phyloP scores from a whole-genome alignment of 2,329 filamentous ascomycete species.

The Cladosporium velox region DNA sequence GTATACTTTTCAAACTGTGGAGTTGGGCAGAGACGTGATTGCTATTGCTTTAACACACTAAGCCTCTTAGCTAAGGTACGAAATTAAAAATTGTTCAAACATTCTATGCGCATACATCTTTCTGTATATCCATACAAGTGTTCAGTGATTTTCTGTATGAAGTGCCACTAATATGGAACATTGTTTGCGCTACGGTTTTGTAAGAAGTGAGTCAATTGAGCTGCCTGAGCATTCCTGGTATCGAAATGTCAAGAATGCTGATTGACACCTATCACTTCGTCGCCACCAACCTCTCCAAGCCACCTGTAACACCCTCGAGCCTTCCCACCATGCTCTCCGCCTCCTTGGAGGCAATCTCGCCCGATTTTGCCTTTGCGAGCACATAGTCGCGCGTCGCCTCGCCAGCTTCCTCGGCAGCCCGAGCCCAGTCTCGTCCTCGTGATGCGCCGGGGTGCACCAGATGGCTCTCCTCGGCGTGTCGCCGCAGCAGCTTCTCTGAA shows the following conservation, averaged over 20 bases:
- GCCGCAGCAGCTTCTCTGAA: conserved; percentile 31
- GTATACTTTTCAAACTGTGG: neutral
- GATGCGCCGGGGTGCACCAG: conserved; percentile 34
- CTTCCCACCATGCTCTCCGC: conserved; percentile 25
- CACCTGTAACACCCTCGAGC: conserved; percentile 23
- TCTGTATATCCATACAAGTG: neutral
- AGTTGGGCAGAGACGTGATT: neutral
- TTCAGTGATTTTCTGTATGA: neutral
- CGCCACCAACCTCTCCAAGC: conserved; percentile 16
- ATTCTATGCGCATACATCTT: neutral
- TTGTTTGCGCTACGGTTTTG: no score
- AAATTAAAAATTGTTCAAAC: neutral
- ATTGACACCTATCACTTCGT: neutral
- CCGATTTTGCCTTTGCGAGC: conserved; percentile 26
- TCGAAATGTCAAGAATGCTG: neutral
- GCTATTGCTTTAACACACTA: neutral
- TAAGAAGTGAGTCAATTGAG: neutral
- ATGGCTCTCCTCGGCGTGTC: conserved; percentile 40
- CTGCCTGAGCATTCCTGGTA: neutral
- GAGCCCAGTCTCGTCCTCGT: conserved; percentile 31
- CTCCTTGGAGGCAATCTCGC: conserved; percentile 23
- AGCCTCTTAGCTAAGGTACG: neutral
- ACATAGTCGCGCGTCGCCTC: conserved; percentile 24
- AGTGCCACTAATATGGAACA: neutral
- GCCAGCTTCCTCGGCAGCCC: conserved; percentile 27